phyloP scores from a whole-genome alignment of 2,329 filamentous ascomycete genomes.

The Colletotrichum tamarilloi region DNA sequence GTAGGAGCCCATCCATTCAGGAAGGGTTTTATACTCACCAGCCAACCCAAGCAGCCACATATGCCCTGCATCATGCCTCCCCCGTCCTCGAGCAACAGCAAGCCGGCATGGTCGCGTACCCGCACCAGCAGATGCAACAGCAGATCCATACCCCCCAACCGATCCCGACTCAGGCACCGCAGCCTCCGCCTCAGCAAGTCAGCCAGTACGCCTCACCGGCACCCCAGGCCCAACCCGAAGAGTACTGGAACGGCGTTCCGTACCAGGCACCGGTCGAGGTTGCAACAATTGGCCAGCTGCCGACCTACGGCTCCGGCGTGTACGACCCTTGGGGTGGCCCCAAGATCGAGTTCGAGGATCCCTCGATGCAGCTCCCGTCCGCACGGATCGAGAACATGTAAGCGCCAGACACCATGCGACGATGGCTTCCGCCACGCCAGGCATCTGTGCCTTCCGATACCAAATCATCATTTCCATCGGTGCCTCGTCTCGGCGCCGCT shows the following conservation, averaged over 20 bases:
- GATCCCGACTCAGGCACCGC: slow-evolving; percentile 41
- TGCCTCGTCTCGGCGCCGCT: neutral
- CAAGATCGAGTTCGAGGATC: slow-evolving; percentile 69
- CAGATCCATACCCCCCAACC: slow-evolving; percentile 48
- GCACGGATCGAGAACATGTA: slow-evolving; percentile 67
- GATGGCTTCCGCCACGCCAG: neutral
- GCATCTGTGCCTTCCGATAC: neutral
- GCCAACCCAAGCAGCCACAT: slow-evolving; percentile 58
- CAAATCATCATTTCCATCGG: slow-evolving; percentile 11
- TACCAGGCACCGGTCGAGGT: slow-evolving; percentile 70
- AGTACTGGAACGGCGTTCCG: slow-evolving; percentile 62
- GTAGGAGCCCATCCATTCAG: slow-evolving; percentile 63
- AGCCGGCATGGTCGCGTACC: slow-evolving; percentile 56
- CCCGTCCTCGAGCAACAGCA: slow-evolving; percentile 57
- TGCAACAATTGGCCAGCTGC: slow-evolving; percentile 62
- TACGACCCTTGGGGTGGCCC: slow-evolving; percentile 62
- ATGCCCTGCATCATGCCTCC: slow-evolving; percentile 59
- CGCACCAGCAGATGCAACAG: slow-evolving; percentile 50
- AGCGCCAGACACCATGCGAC: slow-evolving; percentile 31
- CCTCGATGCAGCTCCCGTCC: slow-evolving; percentile 69
- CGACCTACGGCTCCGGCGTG: slow-evolving; percentile 60
- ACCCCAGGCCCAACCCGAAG: slow-evolving; percentile 56
- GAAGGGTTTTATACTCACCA: slow-evolving; percentile 70
- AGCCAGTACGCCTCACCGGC: slow-evolving; percentile 43
- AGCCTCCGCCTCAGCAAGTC: slow-evolving; percentile 38